phyloP scores from a whole-genome alignment of 164 flowering plant species.

The Berberis thunbergii region DNA sequence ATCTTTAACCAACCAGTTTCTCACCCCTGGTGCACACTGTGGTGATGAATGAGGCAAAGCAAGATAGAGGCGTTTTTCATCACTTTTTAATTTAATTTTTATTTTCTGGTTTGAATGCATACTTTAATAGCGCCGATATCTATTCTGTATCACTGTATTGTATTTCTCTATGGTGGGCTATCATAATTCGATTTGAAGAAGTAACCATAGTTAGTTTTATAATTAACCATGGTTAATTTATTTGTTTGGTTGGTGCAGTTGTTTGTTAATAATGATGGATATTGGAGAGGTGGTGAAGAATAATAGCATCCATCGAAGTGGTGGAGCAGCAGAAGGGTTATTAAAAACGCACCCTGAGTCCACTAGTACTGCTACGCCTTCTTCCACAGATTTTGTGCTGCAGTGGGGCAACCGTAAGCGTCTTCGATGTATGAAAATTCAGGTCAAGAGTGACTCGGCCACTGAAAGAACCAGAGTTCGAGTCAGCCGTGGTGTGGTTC shows the following conservation, averaged over 20 bases:
- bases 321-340: constrained; percentile 10
- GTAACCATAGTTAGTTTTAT: not conserved
- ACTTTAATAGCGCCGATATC: no score
- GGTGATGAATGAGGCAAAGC: no score
- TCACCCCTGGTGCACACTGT: not conserved
- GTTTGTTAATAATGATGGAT: constrained; percentile 19
- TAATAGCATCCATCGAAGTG: constrained; percentile 4
- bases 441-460: constrained; percentile 32
- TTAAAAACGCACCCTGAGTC: not conserved
- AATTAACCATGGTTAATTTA: constrained; percentile 11
- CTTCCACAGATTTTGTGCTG: constrained; percentile 37
- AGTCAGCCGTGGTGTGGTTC: constrained; percentile 44
- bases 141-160: no score
- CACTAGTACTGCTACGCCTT: constrained; percentile 4
- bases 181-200: not conserved
- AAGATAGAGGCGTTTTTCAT: no score
- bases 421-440: constrained; percentile 66
- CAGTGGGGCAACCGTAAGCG: constrained; percentile 94
- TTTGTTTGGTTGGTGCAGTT: constrained; percentile 6
- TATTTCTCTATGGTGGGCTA: no score
- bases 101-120: not conserved
- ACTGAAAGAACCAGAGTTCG: constrained; percentile 36
- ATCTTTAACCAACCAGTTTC: not conserved
- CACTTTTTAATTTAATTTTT: no score
- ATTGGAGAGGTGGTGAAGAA: constrained; percentile 24